Percentiles rank a stretch among this genome's conserved stretches.
Evolutionary conservation across 2,329 filamentous ascomycete genomes (phyloP).

Genomic region (Coniella vitis): DNA sequence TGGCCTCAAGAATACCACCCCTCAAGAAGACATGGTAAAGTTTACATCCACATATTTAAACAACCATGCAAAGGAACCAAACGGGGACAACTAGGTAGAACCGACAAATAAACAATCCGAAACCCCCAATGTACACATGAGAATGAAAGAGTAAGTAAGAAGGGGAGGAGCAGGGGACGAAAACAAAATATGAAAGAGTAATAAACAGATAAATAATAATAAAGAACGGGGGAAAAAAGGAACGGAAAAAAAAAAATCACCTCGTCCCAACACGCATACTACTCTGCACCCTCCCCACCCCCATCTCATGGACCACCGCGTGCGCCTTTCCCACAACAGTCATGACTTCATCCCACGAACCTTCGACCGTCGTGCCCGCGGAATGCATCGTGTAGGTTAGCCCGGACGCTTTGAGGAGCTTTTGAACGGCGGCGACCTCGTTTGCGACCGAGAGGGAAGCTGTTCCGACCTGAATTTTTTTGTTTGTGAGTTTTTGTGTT

Average conservation of each 20-base stretch:
- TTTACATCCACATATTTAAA: no score
- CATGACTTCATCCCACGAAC: slow-evolving; percentile 85
- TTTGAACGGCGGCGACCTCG: slow-evolving; percentile 84
- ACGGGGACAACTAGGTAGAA: no score
- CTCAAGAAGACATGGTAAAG: no score
- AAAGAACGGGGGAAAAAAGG: not conserved
- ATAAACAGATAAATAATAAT: not conserved
- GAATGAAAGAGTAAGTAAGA: no score
- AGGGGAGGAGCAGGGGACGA: not conserved
- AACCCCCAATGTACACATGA: no score
- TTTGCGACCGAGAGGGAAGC: slow-evolving; percentile 67
- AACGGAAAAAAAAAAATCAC: slow-evolving; percentile 34
- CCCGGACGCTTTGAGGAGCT: slow-evolving; percentile 72
- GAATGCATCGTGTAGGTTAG: slow-evolving; percentile 86
- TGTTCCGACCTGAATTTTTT: slow-evolving; percentile 62
- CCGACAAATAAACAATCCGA: no score
- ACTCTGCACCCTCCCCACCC: slow-evolving; percentile 77
- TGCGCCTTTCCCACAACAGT: slow-evolving; percentile 80
- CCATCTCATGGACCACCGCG: slow-evolving; percentile 65
- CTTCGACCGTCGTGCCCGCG: slow-evolving; percentile 89
- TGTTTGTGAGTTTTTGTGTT: no score
- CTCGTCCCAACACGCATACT: slow-evolving; percentile 81
- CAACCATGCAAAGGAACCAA: no score
- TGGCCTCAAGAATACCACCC: no score
- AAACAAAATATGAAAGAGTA: slow-evolving; percentile 7